Evolutionary conservation across 2,329 filamentous ascomycete species (phyloP), one percentile per base, ranked within the genome.

Genomic region (Penicillium freii): DNA sequence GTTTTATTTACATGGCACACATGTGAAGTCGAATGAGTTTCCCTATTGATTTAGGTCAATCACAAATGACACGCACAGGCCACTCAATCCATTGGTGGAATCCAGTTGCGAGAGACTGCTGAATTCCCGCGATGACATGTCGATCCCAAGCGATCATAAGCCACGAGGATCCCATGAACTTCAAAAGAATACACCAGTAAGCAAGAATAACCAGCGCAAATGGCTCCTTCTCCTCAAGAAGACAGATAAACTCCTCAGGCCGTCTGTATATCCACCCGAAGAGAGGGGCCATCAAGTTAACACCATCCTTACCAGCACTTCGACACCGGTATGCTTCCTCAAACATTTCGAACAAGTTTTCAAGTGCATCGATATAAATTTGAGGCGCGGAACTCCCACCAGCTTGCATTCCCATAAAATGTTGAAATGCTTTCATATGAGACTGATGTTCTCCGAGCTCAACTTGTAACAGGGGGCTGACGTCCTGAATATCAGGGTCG

Each of bases 231-330:
- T 51, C 45, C 44, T 74, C 70, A 11, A 74, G 45, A 9, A 53
- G 46, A 3, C 44, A 27, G 2, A 72, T 58, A 23, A 73, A 65
- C 9, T 47, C 39, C 5, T 62, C 62, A 2, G 62, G 61, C 4
- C 65, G 58, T 6, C 70, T 67, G 46, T 71, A 73, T 7, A 71
- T 54, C 71, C 71, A 73, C 1, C 71, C 71, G 23, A 73, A 65
- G 1, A 68, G 40, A 8, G 58, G 21, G 27, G 66, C 62, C 66
- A 71, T 68, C 21, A 73, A 49, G 1, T 17, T 36, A 4, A 65
- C 54, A 1, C 60, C 66, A 1, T 56, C 36, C 6, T 52, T 50
- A 2, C 57, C 55, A 1, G 51, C 38, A 21, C 59, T 62, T 9
- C 60, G 49, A 3, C 31, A 51, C 10, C 56, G 34, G 21, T 71